These are phyloP conservation scores for Solanum hybrid DNA, from an alignment of 305 asterid genomes.

Conservation along the genomic window DNA sequence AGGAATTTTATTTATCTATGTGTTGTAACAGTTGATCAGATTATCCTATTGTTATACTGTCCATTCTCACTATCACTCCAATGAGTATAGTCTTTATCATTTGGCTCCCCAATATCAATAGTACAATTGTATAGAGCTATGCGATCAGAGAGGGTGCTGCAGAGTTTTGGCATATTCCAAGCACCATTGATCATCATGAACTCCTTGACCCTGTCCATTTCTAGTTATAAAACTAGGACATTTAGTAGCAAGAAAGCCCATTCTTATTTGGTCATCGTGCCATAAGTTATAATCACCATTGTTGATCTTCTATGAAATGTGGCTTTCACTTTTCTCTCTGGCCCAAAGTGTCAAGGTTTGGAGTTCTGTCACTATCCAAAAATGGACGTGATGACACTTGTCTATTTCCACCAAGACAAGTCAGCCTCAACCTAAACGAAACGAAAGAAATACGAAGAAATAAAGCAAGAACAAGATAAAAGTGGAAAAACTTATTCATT, in stretches of 20 bases:
- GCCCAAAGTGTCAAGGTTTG: neutral
- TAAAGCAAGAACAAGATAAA: neutral
- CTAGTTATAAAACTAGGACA: neutral
- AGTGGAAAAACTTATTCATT: neutral
- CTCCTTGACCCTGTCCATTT: neutral
- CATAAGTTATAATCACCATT: neutral
- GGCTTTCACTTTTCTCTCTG: neutral
- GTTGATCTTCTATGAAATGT: neutral
- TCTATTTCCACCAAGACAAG: neutral
- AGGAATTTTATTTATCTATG: neutral
- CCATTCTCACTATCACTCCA: neutral
- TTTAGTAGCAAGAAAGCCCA: neutral
- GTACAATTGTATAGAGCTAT: neutral
- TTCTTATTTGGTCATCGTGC: neutral
- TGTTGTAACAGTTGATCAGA: neutral
- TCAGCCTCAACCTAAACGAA: neutral
- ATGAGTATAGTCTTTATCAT: neutral
- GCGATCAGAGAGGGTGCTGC: neutral
- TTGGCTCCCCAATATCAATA: neutral
- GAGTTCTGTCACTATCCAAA: neutral
- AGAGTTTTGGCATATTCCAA: neutral
- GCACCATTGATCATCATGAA: neutral
- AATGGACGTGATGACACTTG: neutral
- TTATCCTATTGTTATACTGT: neutral
- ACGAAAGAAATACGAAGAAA: neutral